Evolutionary conservation across 176 grass and related monocot genomes (phyloP).

Genomic region (Triticum turgidum): DNA sequence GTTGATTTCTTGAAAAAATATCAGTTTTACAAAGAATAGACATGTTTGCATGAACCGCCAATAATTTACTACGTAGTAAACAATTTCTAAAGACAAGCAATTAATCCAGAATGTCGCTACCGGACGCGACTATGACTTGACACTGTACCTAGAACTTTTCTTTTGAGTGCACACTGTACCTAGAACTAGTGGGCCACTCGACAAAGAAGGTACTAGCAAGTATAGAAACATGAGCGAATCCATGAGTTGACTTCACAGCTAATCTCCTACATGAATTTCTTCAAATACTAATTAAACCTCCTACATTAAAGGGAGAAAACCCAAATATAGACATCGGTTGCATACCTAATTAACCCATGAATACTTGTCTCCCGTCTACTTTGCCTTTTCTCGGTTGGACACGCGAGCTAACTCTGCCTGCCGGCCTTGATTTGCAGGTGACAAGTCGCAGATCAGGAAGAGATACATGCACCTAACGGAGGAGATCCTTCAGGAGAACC

Average conservation of each 20-base stretch:
- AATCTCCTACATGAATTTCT: background rate
- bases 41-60: background rate
- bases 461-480: constrained; percentile 87
- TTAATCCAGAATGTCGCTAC: background rate
- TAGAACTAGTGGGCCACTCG: background rate
- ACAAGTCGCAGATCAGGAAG: constrained; percentile 93
- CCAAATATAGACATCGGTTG: background rate
- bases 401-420: background rate
- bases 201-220: background rate
- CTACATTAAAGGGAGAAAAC: too few relatives aligned
- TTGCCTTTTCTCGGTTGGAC: background rate
- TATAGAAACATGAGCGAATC: too few relatives aligned
- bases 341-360: background rate
- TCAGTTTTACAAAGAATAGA: too few relatives aligned
- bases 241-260: background rate
- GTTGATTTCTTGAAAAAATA: too few relatives aligned
- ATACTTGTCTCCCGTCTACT: background rate
- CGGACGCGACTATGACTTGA: background rate
- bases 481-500: constrained; percentile 72
- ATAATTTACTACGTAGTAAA: background rate
- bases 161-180: background rate
- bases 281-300: too few relatives aligned
- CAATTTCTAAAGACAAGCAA: background rate
- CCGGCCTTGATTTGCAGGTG: constrained; percentile 39
- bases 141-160: background rate